Percentiles rank a stretch among this genome's conserved stretches.
phyloP scores from a whole-genome alignment of 1,284 basidiomycete species.

The Polyporus tsugae region DNA sequence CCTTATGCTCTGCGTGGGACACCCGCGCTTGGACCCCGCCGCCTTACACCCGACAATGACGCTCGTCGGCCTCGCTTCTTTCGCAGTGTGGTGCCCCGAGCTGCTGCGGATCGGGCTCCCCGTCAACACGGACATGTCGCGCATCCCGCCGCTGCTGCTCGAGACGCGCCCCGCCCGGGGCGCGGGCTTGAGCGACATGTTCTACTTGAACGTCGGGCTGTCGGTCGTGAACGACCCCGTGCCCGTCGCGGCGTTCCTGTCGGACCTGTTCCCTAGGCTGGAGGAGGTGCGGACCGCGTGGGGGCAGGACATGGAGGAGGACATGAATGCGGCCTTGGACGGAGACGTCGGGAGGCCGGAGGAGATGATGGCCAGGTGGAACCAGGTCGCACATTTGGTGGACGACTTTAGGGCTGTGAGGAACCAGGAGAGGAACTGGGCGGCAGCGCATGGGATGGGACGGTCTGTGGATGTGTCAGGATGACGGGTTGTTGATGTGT shows the following conservation, averaged over 20 bases:
- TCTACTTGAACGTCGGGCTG: not conserved
- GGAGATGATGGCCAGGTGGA: not conserved
- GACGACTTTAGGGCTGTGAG: not conserved
- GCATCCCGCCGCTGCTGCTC: too few species aligned
- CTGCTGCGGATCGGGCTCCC: not conserved
- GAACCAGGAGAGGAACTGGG: not conserved
- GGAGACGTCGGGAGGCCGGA: not conserved
- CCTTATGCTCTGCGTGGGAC: too few species aligned
- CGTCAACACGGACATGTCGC: not conserved
- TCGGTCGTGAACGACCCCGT: not conserved
- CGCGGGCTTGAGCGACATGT: not conserved
- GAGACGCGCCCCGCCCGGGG: not conserved
- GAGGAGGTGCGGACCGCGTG: not conserved
- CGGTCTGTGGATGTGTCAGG: too few species aligned
- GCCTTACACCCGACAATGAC: not conserved
- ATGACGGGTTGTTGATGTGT: too few species aligned
- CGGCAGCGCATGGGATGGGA: not conserved
- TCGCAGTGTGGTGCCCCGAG: not conserved
- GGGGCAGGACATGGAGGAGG: not conserved
- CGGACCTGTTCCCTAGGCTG: slow-evolving; percentile 2
- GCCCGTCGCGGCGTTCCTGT: slow-evolving; percentile 2
- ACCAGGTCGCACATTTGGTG: not conserved
- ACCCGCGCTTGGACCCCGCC: too few species aligned
- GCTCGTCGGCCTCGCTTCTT: not conserved
- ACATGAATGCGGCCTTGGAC: not conserved